Conservation (phyloP, 371 early-diverging fungal genomes). For the Coemansia sp. region DNA sequence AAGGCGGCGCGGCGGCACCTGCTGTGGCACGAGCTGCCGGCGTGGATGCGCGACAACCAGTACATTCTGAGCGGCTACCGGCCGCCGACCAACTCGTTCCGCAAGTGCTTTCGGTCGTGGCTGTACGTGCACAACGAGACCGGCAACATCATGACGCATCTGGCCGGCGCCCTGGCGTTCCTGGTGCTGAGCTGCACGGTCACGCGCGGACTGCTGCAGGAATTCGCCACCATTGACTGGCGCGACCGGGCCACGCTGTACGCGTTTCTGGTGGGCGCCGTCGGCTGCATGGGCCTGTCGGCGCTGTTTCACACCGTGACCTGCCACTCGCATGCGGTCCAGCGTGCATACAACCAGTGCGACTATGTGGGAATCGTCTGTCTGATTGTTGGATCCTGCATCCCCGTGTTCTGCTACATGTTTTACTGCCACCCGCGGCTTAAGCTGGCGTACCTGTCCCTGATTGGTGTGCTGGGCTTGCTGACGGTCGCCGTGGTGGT, state of each 20-base stretch:
- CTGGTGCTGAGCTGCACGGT: constrained; percentile 57
- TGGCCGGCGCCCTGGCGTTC: constrained; percentile 70
- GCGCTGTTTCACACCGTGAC: constrained; percentile 80
- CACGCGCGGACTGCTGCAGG: constrained; percentile 50
- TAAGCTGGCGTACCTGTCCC: constrained; percentile 64
- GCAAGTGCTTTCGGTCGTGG: constrained; percentile 68
- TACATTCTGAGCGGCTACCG: constrained; percentile 79
- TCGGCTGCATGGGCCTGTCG: constrained; percentile 77
- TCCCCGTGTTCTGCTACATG: constrained; percentile 71
- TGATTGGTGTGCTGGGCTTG: constrained; percentile 65
- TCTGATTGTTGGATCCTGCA: constrained; percentile 78
- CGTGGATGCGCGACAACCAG: constrained; percentile 75
- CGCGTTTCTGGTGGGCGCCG: constrained; percentile 69
- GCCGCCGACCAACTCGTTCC: constrained; percentile 70
- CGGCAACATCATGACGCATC: constrained; percentile 88
- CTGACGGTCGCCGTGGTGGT: constrained; percentile 59
- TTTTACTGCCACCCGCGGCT: constrained; percentile 68
- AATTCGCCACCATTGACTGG: constrained; percentile 56
- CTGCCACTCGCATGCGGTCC: constrained; percentile 82
- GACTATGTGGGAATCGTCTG: constrained; percentile 92
- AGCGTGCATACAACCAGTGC: constrained; percentile 73
- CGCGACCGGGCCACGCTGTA: constrained; percentile 68
- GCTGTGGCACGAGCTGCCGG: constrained; percentile 62
- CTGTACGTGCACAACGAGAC: constrained; percentile 89
- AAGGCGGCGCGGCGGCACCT: constrained; percentile 17